Percentiles rank a stretch among this genome's conserved stretches.
These are phyloP conservation scores for Saccharomycopsis guyanensis DNA, from an alignment of 805 yeast species.

Conservation along the genomic window DNA sequence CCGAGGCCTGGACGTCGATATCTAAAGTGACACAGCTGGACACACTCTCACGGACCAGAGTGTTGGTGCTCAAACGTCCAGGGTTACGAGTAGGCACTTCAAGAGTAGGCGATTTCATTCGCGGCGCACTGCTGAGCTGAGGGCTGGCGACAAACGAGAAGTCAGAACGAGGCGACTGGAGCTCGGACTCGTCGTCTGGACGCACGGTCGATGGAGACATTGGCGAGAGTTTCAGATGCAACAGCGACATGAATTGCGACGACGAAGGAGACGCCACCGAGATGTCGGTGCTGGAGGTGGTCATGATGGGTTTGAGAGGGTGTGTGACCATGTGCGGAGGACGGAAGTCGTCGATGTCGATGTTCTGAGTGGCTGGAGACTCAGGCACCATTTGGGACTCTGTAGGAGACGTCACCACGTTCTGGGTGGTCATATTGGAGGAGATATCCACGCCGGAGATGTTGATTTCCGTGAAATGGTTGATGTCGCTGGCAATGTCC, in stretches of 20 bases:
- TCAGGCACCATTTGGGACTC: not conserved
- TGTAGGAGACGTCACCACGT: not conserved
- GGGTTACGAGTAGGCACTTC: not conserved
- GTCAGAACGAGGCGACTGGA: not conserved
- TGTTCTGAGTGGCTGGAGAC: not conserved
- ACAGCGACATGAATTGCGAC: not conserved
- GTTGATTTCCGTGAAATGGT: slow-evolving; percentile 3
- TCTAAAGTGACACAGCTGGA: not conserved
- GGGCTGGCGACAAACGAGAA: slow-evolving; percentile 6
- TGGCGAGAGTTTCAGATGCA: slow-evolving; percentile 6
- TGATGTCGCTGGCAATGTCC: slow-evolving; percentile 15
- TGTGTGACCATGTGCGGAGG: too few relatives aligned
- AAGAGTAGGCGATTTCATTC: not conserved
- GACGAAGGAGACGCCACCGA: not conserved
- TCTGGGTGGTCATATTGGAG: not conserved
- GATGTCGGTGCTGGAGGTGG: not conserved
- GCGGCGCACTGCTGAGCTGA: not conserved
- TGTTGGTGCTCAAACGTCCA: too few relatives aligned
- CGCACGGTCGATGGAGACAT: slow-evolving; percentile 4
- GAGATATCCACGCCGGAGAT: slow-evolving; percentile 1
- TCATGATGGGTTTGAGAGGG: not conserved
- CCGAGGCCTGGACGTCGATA: not conserved
- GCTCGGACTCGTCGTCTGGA: not conserved
- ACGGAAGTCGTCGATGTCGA: not conserved
- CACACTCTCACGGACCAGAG: not conserved